Conservation (phyloP, 1,284 basidiomycete species). For the Trichosporon inkin region DNA sequence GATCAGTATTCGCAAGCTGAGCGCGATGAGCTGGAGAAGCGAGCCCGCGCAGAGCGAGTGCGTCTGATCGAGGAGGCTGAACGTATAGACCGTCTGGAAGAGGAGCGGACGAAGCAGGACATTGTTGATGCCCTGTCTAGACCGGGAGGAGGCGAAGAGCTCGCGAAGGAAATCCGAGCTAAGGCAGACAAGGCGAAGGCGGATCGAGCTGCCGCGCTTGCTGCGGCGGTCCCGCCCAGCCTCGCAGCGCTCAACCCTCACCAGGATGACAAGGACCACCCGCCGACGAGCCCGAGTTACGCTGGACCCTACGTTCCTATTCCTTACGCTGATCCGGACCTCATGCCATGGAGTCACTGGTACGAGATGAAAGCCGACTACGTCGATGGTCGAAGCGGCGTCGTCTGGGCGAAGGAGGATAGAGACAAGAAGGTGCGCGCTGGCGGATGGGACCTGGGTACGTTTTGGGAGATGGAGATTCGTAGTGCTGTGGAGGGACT, state of each 20-base stretch:
- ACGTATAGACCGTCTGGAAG: slow-evolving; percentile 57
- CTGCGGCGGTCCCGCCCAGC: slow-evolving; percentile 29
- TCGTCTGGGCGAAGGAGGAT: slow-evolving; percentile 66
- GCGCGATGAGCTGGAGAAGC: slow-evolving; percentile 65
- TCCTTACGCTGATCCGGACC: slow-evolving; percentile 40
- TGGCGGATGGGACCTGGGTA: slow-evolving; percentile 74
- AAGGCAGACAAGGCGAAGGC: slow-evolving; percentile 31
- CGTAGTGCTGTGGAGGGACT: slow-evolving; percentile 70
- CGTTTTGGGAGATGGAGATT: slow-evolving; percentile 83
- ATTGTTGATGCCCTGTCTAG: slow-evolving; percentile 76
- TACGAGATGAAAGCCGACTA: slow-evolving; percentile 33
- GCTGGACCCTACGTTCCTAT: slow-evolving; percentile 46
- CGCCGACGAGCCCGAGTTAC: slow-evolving; percentile 41
- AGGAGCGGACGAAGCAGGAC: slow-evolving; percentile 50
- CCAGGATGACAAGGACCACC: slow-evolving; percentile 20
- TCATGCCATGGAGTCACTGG: slow-evolving; percentile 28
- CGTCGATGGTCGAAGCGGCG: slow-evolving; percentile 53
- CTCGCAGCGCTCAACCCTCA: slow-evolving; percentile 15
- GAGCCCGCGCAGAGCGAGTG: slow-evolving; percentile 61
- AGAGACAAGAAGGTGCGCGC: slow-evolving; percentile 73
- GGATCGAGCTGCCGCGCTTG: slow-evolving; percentile 29
- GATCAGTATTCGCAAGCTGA: slow-evolving; percentile 53
- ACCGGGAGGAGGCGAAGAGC: slow-evolving; percentile 35
- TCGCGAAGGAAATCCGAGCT: slow-evolving; percentile 62
- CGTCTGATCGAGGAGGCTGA: slow-evolving; percentile 66